Conservation (phyloP, 2,329 filamentous ascomycete species). For the Cytospora piceae region DNA sequence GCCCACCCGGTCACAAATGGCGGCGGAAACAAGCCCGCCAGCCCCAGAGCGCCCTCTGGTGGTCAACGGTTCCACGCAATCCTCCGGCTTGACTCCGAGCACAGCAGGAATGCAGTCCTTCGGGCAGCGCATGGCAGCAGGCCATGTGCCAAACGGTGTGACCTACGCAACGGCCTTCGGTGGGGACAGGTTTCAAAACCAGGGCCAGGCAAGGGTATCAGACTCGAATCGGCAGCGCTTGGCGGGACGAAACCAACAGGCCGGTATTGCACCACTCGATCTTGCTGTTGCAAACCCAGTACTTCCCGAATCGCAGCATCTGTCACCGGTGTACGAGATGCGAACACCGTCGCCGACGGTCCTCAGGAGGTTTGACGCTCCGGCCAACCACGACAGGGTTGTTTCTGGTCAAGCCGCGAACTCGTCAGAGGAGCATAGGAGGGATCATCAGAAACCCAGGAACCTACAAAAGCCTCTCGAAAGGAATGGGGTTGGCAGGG, state of each 20-base stretch:
- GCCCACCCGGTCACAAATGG: conserved; percentile 31
- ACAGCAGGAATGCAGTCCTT: conserved; percentile 35
- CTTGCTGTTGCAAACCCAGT: conserved; percentile 54
- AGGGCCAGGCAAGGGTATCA: conserved; percentile 35
- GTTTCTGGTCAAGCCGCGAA: conserved; percentile 27
- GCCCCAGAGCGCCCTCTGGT: conserved; percentile 52
- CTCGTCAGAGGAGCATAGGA: conserved; percentile 26
- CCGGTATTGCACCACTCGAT: conserved; percentile 59
- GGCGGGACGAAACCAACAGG: conserved; percentile 49
- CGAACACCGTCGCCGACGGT: conserved; percentile 71
- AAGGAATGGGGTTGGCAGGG: conserved; percentile 34
- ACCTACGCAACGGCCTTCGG: conserved; percentile 34
- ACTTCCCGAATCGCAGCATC: conserved; percentile 52
- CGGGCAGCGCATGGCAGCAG: conserved; percentile 38
- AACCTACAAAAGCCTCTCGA: conserved; percentile 29
- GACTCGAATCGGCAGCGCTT: conserved; percentile 43
- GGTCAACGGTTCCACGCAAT: conserved; percentile 51
- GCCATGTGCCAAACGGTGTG: conserved; percentile 33
- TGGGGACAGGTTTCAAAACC: conserved; percentile 37
- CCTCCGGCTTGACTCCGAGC: conserved; percentile 29
- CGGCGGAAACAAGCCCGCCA: conserved; percentile 35
- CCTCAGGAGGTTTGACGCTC: conserved; percentile 55
- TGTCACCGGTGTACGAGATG: conserved; percentile 77
- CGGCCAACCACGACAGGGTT: conserved; percentile 32
- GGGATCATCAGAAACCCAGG: conserved; percentile 26